A percentile compares a stretch with the other conserved stretches of the same genome.
Evolutionary conservation across 257 asterid species (phyloP).

Genomic region (Linaria vulgaris): DNA sequence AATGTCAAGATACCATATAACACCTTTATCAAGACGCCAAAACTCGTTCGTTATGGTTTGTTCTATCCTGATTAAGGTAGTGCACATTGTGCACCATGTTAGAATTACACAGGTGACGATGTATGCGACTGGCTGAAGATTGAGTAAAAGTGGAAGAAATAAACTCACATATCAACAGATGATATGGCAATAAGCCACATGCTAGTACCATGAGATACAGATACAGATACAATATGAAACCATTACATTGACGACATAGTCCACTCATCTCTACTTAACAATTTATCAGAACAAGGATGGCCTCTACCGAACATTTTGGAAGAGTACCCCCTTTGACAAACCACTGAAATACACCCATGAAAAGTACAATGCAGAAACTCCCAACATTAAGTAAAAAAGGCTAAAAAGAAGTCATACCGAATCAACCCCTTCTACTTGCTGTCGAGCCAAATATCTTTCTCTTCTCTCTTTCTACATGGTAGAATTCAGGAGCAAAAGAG

Average conservation of each 20-base stretch:
- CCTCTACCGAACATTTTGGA: slow-evolving; percentile 22
- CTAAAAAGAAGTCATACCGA: slow-evolving; percentile 43
- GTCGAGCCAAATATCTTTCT: slow-evolving; percentile 91
- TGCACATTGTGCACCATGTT: too few relatives aligned
- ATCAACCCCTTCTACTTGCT: slow-evolving; percentile 79
- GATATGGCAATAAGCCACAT: slow-evolving; percentile 29
- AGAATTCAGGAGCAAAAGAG: slow-evolving; percentile 9
- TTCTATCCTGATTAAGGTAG: too few relatives aligned
- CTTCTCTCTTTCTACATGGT: slow-evolving; percentile 84
- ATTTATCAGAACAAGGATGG: too few relatives aligned
- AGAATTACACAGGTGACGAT: background rate
- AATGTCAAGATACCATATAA: too few relatives aligned
- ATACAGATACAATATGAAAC: slow-evolving; percentile 30
- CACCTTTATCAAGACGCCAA: too few relatives aligned
- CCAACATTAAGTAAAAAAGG: slow-evolving; percentile 2
- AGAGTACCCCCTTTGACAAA: slow-evolving; percentile 30
- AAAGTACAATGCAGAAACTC: slow-evolving; percentile 27
- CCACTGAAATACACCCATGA: slow-evolving; percentile 28
- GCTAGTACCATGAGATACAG: slow-evolving; percentile 31
- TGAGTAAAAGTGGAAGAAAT: slow-evolving; percentile 15
- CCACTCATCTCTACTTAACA: slow-evolving; percentile 16
- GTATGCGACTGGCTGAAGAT: slow-evolving; percentile 17
- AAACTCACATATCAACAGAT: slow-evolving; percentile 34
- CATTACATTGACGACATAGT: slow-evolving; percentile 9
- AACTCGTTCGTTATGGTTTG: too few relatives aligned